Evolutionary conservation across 2,329 filamentous ascomycete genomes (phyloP).

Genomic region (Diplodia sapinea): DNA sequence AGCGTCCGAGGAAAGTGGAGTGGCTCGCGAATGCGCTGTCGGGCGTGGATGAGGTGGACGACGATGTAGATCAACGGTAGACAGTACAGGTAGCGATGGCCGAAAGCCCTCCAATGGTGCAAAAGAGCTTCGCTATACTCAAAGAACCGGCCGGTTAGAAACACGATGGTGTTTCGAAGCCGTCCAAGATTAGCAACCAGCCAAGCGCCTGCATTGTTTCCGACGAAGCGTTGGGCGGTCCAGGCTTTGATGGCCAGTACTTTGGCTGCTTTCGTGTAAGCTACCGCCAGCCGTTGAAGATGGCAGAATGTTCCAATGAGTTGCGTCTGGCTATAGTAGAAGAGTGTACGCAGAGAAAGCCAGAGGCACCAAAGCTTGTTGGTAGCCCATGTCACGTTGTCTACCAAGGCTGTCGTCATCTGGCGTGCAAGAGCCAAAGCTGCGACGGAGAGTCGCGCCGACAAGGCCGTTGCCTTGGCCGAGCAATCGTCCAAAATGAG

Average conservation of each 20-base stretch:
- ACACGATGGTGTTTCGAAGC: background rate
- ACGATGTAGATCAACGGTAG: background rate
- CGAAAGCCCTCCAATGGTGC: background rate
- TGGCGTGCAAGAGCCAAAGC: no score
- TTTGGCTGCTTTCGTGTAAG: no score
- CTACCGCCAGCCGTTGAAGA: no score
- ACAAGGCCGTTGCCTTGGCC: background rate
- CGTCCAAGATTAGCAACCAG: background rate
- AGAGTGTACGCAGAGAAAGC: no score
- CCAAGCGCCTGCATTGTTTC: background rate
- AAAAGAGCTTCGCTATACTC: background rate
- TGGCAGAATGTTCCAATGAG: background rate
- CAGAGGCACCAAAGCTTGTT: no score
- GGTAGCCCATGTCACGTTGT: no score
- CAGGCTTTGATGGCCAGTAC: background rate
- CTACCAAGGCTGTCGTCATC: no score
- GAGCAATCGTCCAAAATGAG: background rate
- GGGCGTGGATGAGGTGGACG: background rate
- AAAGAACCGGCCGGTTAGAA: rapidly evolving
- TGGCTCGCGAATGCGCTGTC: background rate
- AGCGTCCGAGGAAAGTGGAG: no score
- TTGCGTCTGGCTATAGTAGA: no score
- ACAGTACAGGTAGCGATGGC: background rate
- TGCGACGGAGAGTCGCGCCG: no score
- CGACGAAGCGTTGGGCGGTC: no score